Evolutionary conservation across 169 alveolate species (phyloP), one percentile per base, ranked within the genome.

Genomic region (Cryptosporidium felis): DNA sequence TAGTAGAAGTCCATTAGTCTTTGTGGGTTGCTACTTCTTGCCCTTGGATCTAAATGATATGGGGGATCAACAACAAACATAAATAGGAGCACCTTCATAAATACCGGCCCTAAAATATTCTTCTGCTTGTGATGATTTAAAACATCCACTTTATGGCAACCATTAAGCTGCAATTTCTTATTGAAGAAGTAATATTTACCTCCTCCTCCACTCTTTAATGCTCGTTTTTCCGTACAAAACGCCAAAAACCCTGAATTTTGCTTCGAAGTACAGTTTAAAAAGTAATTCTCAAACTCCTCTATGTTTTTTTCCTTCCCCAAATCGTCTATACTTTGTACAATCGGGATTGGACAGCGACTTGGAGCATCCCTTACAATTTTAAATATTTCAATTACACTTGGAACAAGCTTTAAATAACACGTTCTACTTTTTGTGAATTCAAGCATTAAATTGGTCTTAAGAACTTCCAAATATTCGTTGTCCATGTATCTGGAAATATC

Each of bases 171-270:
- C 14, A 74, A 44, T 49, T 74, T 74, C 28, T 58, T 74, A 38
- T 74, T 67, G 56, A 74, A 74, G 45, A 74, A 74, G 36, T 74
- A 74, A 36, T 74, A 74, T 40, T 74, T 74, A 0, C 85, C 85
- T 56, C 85, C 85, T 38, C 85, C 85, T n/a, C 85, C 85, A 74
- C 85, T 74, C 46, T 74, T 74, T 34, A 74, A 18, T 34, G 85
- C 85, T 30, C 85, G 38, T 42, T 56, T 74, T 53, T 74, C 85
- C 16, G 85, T 74, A 41, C 85, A 74, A 74, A 74, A 74, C 41
- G 85, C 67, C 23, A 74, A 36, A 56, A 74, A 74, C 10, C 85
- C 85, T 6, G 67, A 53, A 56, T 74, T 74, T 45, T 74, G 85
- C 42, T 74, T 74, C 2, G 85, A 51, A 23, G 42, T 41, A 74